phyloP scores from a whole-genome alignment of 2,329 filamentous ascomycete genomes.

The Cercospora zeae-maydis region DNA sequence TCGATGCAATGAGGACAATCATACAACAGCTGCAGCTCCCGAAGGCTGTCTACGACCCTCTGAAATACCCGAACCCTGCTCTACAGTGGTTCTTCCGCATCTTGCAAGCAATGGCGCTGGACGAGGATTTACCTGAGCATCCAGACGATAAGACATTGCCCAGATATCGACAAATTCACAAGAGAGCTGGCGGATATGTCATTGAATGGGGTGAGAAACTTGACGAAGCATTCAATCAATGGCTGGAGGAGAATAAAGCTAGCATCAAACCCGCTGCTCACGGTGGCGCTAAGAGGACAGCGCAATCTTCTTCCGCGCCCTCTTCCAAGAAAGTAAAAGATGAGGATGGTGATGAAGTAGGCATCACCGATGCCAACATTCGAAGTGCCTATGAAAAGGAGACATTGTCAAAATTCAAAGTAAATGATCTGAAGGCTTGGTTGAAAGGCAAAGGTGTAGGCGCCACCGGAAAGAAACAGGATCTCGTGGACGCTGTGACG shows the following conservation, averaged over 20 bases:
- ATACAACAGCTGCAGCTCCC: slow-evolving; percentile 86
- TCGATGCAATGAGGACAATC: slow-evolving; percentile 76
- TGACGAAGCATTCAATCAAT: slow-evolving; percentile 53
- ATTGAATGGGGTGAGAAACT: slow-evolving; percentile 71
- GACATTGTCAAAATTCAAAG: slow-evolving; percentile 41
- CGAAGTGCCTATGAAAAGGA: slow-evolving; percentile 43
- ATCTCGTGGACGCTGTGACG: slow-evolving; percentile 37
- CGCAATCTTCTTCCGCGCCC: slow-evolving; percentile 29
- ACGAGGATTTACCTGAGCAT: slow-evolving; percentile 78
- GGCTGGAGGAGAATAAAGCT: slow-evolving; percentile 33
- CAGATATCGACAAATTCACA: slow-evolving; percentile 82
- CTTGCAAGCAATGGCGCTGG: slow-evolving; percentile 82
- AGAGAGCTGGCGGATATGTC: slow-evolving; percentile 76
- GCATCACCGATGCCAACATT: slow-evolving; percentile 45
- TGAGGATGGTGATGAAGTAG: slow-evolving; percentile 32
- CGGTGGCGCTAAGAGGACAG: slow-evolving; percentile 45
- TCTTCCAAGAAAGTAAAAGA: slow-evolving; percentile 45
- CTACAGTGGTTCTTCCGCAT: slow-evolving; percentile 98
- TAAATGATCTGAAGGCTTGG: slow-evolving; percentile 36
- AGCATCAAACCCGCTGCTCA: slow-evolving; percentile 45
- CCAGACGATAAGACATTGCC: slow-evolving; percentile 77
- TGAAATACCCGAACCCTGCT: slow-evolving; percentile 77
- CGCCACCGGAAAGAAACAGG: slow-evolving; percentile 33
- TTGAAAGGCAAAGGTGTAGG: slow-evolving; percentile 29
- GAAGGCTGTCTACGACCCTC: slow-evolving; percentile 76